Evolutionary conservation across 805 yeast genomes (phyloP).

Genomic region (Jamesozyma hellenica): DNA sequence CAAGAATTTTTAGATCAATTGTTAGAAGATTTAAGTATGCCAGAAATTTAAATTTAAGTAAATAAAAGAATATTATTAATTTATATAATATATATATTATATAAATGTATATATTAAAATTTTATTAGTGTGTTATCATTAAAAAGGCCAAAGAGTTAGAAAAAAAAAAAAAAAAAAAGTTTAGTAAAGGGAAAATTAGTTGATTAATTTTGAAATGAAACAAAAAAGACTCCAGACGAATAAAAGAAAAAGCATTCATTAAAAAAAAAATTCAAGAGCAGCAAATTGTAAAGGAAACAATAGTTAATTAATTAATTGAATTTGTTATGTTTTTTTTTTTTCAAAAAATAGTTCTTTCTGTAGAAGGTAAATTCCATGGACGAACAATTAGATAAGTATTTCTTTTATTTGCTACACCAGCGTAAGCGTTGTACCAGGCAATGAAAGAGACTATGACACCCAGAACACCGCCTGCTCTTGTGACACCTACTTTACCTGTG

Average conservation of each 20-base stretch:
- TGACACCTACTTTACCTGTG: conserved; percentile 32
- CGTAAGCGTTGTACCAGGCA: conserved; percentile 64
- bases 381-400: conserved; percentile 36
- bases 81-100: neutral
- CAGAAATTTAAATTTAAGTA: neutral
- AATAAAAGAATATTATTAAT: neutral
- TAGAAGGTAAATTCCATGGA: conserved; percentile 28
- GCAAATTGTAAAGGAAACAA: no score
- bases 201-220: no score
- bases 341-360: conserved; percentile 10
- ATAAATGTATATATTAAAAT: no score
- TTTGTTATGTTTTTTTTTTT: no score
- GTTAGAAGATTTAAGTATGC: conserved; percentile 6
- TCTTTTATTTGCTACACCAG: conserved; percentile 55
- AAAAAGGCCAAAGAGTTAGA: no score
- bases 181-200: no score
- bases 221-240: no score
- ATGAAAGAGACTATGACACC: conserved; percentile 52
- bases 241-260: no score
- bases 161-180: no score
- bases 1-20: conserved; percentile 7
- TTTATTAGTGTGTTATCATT: no score
- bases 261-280: no score
- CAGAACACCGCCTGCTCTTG: conserved; percentile 53
- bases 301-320: no score